Evolutionary conservation across 768 basidiomycete genomes (phyloP), one percentile per base, ranked within the genome.

Genomic region (Collybiopsis luxurians): DNA sequence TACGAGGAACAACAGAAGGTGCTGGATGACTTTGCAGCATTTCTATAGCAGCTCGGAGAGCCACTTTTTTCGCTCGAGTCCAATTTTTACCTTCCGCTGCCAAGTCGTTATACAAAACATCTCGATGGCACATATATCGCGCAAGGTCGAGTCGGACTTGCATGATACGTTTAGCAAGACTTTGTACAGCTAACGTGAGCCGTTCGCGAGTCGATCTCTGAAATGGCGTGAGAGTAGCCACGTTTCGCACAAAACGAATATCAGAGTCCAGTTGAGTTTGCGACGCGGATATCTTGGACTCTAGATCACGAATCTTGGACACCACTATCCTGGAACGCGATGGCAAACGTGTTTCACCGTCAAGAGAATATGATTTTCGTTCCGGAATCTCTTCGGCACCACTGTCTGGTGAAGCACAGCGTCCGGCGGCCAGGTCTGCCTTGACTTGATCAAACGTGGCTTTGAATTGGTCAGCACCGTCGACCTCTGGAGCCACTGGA

Each of bases 371-470:
- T 7, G 46, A 48, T 12, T 60, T 64, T 21, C 58, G 60, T 6
- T 63, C 59, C 30, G 63, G 62, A 13, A 34, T 34, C 31, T 5
- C n/a, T n/a, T n/a, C 40, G 34, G 64, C 59, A 31, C 60, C 64
- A 36, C 64, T 57, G 19, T 71, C 66, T 19, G 58, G 63, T 36
- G 71, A 60, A 60, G 70, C 62, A 61, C 68, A 67, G 15, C 71
- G 71, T 1, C 76, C 77, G 24, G 87, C 78, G 0, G 88, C 90
- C 49, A 95, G 75, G 64, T 91, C 87, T 1, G 90, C 89, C 71
- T 95, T 94, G 64, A 95, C 90, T 63, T 86, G 82, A 62, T 92
- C 86, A 67, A 94, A 95, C 0, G 91, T 91, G 21, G 88, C 85
- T 65, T 89, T 88, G 68, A 90, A 84, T 61, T 89, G 84, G 28